Conservation (phyloP, 2,329 filamentous ascomycete genomes). For the Nothophoma quercina region DNA sequence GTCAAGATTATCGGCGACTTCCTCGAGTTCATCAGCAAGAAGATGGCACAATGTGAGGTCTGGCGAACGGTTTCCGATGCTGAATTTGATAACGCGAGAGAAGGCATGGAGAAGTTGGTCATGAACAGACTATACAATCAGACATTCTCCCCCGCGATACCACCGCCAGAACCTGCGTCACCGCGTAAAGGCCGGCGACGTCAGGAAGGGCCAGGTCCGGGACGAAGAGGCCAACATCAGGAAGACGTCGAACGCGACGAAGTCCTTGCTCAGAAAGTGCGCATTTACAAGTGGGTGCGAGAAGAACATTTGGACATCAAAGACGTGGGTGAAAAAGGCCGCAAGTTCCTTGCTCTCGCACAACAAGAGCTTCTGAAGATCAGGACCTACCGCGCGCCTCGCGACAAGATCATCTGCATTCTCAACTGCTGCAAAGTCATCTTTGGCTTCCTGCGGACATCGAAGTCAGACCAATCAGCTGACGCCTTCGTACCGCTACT, state of each 20-base stretch:
- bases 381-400: constrained; percentile 92
- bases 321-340: constrained; percentile 82
- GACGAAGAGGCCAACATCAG: constrained; percentile 93
- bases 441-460: constrained; percentile 90
- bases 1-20: constrained; percentile 99
- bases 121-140: constrained; percentile 98
- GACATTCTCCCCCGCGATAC: constrained; percentile 94
- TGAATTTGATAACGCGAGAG: constrained; percentile 96
- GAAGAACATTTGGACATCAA: constrained; percentile 95
- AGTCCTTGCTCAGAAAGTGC: constrained; percentile 93
- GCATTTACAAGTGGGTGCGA: constrained; percentile 93
- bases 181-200: constrained; percentile 72
- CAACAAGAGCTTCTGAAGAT: constrained; percentile 97
- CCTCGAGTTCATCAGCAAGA: constrained; percentile 93
- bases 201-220: constrained; percentile 69
- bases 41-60: constrained; percentile 96
- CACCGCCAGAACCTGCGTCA: constrained; percentile 77
- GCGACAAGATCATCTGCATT: constrained; percentile 98
- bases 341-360: constrained; percentile 85
- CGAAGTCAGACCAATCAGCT: constrained; percentile 91
- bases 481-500: constrained; percentile 91
- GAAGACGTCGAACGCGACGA: constrained; percentile 97
- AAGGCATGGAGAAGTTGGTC: constrained; percentile 99
- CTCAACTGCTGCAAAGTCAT: constrained; percentile 99
- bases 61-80: constrained; percentile 96